Conservation (phyloP, 768 basidiomycete genomes). For the Leucocoprinus leucothites region DNA sequence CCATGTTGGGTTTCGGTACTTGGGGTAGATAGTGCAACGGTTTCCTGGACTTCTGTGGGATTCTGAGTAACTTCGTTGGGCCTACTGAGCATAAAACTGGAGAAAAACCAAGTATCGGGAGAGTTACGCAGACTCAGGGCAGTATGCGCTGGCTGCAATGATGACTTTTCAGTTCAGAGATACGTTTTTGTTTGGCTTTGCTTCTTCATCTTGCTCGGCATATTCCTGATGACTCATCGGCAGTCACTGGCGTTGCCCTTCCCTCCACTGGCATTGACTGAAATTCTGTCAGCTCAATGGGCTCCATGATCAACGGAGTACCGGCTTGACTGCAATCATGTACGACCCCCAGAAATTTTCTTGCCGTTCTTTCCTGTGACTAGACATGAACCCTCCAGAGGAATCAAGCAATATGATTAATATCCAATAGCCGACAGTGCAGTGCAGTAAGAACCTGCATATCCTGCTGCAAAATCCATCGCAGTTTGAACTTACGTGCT, state of each 20-base stretch:
- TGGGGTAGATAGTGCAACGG: conserved; percentile 21
- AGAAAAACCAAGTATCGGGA: conserved; percentile 13
- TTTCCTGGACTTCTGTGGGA: conserved; percentile 29
- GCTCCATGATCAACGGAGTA: not conserved
- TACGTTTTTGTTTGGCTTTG: not conserved
- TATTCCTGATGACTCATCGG: conserved; percentile 9
- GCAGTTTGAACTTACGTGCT: no score
- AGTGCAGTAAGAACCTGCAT: no score
- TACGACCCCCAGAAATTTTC: no score
- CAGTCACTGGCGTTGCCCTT: not conserved
- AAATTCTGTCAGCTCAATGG: not conserved
- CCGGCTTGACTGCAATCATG: no score
- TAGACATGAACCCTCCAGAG: no score
- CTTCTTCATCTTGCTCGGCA: not conserved
- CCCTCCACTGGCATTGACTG: not conserved
- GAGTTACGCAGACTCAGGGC: conserved; percentile 22
- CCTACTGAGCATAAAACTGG: conserved; percentile 70
- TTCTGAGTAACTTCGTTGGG: conserved; percentile 38
- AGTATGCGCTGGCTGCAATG: conserved; percentile 21
- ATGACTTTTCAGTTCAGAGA: conserved; percentile 14
- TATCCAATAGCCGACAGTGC: no score
- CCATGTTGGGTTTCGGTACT: conserved; percentile 47
- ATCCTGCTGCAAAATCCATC: no score
- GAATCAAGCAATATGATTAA: no score
- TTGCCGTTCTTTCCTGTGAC: no score